Evolutionary conservation across 1,284 basidiomycete species (phyloP).

Genomic region (Vanrija sp.): DNA sequence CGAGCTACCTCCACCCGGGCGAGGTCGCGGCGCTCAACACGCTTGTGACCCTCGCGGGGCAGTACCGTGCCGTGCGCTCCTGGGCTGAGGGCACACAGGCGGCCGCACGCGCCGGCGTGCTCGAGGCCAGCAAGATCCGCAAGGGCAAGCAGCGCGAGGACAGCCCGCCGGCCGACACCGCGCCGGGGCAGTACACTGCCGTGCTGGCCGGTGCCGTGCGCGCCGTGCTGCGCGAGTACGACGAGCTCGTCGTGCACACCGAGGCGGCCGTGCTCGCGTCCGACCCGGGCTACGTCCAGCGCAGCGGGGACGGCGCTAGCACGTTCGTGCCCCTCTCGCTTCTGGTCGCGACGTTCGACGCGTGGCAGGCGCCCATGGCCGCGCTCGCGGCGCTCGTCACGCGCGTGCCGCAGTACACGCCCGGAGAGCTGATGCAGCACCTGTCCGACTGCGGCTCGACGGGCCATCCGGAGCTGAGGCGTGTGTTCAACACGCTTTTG

Average conservation of each 20-base stretch:
- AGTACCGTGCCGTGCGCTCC: slow-evolving; percentile 65
- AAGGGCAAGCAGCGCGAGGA: slow-evolving; percentile 15
- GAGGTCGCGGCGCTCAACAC: slow-evolving; percentile 73
- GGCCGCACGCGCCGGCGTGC: slow-evolving; percentile 16
- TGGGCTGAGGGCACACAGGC: slow-evolving; percentile 26
- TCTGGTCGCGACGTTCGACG: slow-evolving; percentile 70
- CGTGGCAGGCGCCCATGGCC: slow-evolving; percentile 76
- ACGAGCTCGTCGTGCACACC: slow-evolving; percentile 69
- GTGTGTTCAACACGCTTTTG: slow-evolving; percentile 64
- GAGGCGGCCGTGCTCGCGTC: slow-evolving; percentile 70
- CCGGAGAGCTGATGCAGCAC: slow-evolving; percentile 72
- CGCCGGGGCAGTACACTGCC: slow-evolving; percentile 60
- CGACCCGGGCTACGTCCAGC: slow-evolving; percentile 66
- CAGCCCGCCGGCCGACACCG: slow-evolving; percentile 50
- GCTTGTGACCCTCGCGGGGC: slow-evolving; percentile 65
- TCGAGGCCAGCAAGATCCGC: slow-evolving; percentile 4
- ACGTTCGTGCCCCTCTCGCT: slow-evolving; percentile 74
- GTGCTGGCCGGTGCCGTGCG: slow-evolving; percentile 68
- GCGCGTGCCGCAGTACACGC: slow-evolving; percentile 59
- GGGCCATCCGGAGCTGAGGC: slow-evolving; percentile 68
- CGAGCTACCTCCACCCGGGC: slow-evolving; percentile 73
- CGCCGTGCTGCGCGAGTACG: slow-evolving; percentile 72
- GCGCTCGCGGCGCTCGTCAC: slow-evolving; percentile 63
- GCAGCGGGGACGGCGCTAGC: slow-evolving; percentile 45
- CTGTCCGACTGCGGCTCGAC: slow-evolving; percentile 65